Base-by-base conservation (phyloP, 148 eudicot genomes). In the Rhododendron henanense region DNA sequence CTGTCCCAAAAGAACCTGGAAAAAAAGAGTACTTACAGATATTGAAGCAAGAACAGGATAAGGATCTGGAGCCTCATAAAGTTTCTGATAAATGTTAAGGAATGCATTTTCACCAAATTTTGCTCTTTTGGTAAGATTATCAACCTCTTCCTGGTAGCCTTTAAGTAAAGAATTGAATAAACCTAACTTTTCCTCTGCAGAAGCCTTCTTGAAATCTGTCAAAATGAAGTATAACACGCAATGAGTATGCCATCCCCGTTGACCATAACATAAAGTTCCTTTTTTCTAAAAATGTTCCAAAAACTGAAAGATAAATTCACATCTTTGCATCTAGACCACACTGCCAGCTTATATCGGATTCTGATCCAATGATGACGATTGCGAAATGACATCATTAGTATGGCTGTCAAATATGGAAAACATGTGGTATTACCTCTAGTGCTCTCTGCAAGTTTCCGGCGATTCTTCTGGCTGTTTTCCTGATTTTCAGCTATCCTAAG, bases 61-160 rank as follows among this genome's bases (percentile, higher is more conserved):
- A 87, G 99, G 99, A 90, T 97, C 99, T 28, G 98, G 99, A 89
- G 99, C 99, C 92, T 97, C 99, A 39, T 97, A 97, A 79, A 97
- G 97, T 85, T 97, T 97, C 90, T 97, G 99, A 82, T 97, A 97
- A 81, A 97, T 93, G 88, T 93, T 97, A 78, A 97, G 99, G 83
- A 97, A 97, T 73, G 99, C 95, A 95, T 97, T 97, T 91, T 97
- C 99, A 44, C 98, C 99, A 71, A 94, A 95, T 85, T 97, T 97
- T 4, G 99, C 99, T 86, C 99, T 92, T 88, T 97, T 97, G 71
- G 99, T 97, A 87, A 97, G 94, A 71, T 97, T 97, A 87, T 97
- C 99, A 88, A 97, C 98, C 91, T 97, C 99, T 90, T 97, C 99
- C 89, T 97, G 99, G 86, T 94, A 97, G 81, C 98, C 98, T 89